phyloP scores from a whole-genome alignment of 2,329 filamentous ascomycete genomes.

The Scleromitrula shiraiana region DNA sequence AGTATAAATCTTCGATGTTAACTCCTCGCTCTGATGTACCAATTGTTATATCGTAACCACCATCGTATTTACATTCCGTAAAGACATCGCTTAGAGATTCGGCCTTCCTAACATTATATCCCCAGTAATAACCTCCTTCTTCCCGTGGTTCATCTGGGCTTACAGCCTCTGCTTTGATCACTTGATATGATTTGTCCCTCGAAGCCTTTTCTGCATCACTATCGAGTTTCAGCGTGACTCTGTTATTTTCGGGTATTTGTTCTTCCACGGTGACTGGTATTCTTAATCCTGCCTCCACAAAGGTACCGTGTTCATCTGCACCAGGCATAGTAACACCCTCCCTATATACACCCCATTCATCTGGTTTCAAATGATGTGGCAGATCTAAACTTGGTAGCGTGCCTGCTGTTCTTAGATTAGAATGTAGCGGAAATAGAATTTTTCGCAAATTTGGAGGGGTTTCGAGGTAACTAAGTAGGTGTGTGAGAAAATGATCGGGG shows the following conservation, averaged over 20 bases:
- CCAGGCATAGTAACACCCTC: constrained; percentile 62
- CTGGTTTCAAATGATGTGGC: constrained; percentile 69
- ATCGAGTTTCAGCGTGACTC: constrained; percentile 64
- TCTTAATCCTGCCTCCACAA: constrained; percentile 51
- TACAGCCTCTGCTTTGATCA: constrained; percentile 48
- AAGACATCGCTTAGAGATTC: constrained; percentile 63
- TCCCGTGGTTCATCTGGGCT: constrained; percentile 62
- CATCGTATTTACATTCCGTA: constrained; percentile 65
- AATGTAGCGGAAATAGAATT: constrained; percentile 67
- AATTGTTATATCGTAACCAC: constrained; percentile 75
- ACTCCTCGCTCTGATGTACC: constrained; percentile 71
- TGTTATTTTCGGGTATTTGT: constrained; percentile 57
- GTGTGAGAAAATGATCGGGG: constrained; percentile 71
- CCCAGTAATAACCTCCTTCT: constrained; percentile 80
- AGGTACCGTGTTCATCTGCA: constrained; percentile 37
- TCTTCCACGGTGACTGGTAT: constrained; percentile 38
- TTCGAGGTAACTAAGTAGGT: constrained; percentile 75
- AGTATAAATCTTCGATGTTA: constrained; percentile 32
- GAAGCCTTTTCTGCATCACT: constrained; percentile 35
- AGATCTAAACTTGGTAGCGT: constrained; percentile 72
- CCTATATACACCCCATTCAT: constrained; percentile 72
- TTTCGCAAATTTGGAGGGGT: constrained; percentile 76
- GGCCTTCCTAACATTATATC: constrained; percentile 63
- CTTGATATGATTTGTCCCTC: constrained; percentile 14
- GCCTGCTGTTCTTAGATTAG: constrained; percentile 67